phyloP scores from a whole-genome alignment of 495 filamentous ascomycete genomes.

The Jackrogersella minutella region DNA sequence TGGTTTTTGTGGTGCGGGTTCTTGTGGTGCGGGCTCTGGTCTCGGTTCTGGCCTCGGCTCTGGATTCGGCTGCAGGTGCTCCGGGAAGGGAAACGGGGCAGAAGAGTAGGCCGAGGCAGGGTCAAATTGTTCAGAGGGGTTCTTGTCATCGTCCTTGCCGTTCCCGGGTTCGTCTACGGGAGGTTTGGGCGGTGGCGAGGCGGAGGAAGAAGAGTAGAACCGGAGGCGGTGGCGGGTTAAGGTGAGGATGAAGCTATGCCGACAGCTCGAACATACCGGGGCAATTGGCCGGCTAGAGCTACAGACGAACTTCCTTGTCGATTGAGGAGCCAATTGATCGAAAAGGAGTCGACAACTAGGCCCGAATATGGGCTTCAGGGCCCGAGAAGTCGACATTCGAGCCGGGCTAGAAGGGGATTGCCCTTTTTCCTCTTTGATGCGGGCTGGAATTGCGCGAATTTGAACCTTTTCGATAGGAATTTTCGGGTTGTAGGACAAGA shows the following conservation, averaged over 20 bases:
- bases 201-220: slow-evolving; percentile 32
- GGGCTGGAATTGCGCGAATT: slow-evolving; percentile 1
- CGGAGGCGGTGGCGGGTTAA: slow-evolving; percentile 25
- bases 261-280: slow-evolving; percentile 37
- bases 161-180: not conserved
- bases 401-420: not conserved
- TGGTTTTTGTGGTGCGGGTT: not conserved
- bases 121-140: not conserved
- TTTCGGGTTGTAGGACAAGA: slow-evolving; percentile 5
- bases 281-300: slow-evolving; percentile 23
- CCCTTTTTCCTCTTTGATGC: slow-evolving; percentile 21
- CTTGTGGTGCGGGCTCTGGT: slow-evolving; percentile 8
- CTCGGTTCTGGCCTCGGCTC: not conserved
- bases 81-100: not conserved
- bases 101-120: not conserved
- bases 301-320: slow-evolving; percentile 35
- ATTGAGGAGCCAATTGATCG: slow-evolving; percentile 41
- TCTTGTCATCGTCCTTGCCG: not conserved
- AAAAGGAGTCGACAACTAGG: slow-evolving; percentile 40
- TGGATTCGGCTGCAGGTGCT: not conserved
- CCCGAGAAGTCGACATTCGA: slow-evolving; percentile 43
- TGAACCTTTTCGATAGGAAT: no score
- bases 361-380: slow-evolving; percentile 44
- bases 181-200: slow-evolving; percentile 28
- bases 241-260: slow-evolving; percentile 9